These are phyloP conservation scores for Atkinsonella hypoxylon DNA, from an alignment of 2,329 filamentous ascomycete species.

Conservation along the genomic window DNA sequence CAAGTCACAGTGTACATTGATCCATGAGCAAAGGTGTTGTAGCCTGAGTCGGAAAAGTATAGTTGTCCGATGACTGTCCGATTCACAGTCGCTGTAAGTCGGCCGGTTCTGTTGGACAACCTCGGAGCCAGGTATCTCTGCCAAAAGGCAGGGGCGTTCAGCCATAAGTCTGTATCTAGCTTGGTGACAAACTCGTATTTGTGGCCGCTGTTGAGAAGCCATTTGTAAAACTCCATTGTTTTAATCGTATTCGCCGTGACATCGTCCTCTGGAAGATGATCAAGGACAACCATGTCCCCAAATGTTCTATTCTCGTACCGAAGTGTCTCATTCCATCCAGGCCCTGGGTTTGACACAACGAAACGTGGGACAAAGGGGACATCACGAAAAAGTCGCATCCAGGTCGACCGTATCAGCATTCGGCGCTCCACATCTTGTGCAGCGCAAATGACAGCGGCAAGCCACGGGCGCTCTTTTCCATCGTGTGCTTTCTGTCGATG, in stretches of 20 bases:
- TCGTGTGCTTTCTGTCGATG: neutral
- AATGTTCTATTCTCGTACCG: constrained; percentile 19
- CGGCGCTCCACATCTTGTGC: constrained; percentile 17
- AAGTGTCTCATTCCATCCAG: constrained; percentile 15
- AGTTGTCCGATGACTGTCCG: constrained; percentile 19
- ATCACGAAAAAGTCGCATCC: constrained; percentile 19
- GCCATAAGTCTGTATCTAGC: constrained; percentile 21
- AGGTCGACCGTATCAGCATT: constrained; percentile 19
- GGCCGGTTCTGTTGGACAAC: constrained; percentile 10
- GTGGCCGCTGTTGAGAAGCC: constrained; percentile 13
- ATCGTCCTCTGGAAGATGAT: constrained; percentile 19
- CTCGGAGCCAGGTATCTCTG: constrained; percentile 15
- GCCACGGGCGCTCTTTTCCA: constrained; percentile 12
- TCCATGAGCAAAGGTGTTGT: constrained; percentile 19
- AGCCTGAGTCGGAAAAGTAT: constrained; percentile 14
- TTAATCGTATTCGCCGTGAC: constrained; percentile 22
- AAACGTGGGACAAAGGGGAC: constrained; percentile 19
- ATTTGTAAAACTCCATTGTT: constrained; percentile 21
- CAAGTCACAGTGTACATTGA: constrained; percentile 23
- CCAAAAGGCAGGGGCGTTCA: constrained; percentile 21
- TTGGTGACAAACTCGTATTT: constrained; percentile 21
- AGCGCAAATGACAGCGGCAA: constrained; percentile 18
- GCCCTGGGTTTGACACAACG: constrained; percentile 19
- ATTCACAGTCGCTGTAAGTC: constrained; percentile 8
- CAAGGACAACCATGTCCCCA: constrained; percentile 22